Evolutionary conservation across 345 rosid species (phyloP), one percentile per base, ranked within the genome.

Genomic region (Acer campestre): DNA sequence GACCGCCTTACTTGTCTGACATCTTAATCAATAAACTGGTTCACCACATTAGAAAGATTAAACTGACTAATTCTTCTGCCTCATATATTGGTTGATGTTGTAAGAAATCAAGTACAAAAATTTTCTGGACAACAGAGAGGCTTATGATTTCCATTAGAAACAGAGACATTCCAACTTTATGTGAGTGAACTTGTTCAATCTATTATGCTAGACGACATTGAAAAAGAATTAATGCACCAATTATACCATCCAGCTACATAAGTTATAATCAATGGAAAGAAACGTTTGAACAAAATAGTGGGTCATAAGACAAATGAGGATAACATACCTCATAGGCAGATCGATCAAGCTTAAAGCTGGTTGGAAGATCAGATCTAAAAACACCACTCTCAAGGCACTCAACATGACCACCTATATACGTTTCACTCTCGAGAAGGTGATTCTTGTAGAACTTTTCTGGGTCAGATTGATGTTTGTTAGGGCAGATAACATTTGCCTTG

Each of bases 301-400:
- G 23, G 56, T 66, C 27, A 77, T 14, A 65, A 70, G 48, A 75
- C 73, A 67, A 68, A 75, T 46, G 64, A 76, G 81, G 49, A 70
- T 68, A 55, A 79, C 88, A 89, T 82, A 86, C 99, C 86, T 92
- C 88, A 75, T 90, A 95, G 61, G 93, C 97, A 53, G 90, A 81
- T 49, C 91, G 81, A 77, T 92, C 94, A 71, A 93, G 97, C 91
- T 91, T 95, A 86, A 95, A 95, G 80, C 85, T 86, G 79, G 98
- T 92, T 27, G 97, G 97, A 79, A 95, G 85, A 84, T 95, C 99
- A 46, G 99, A 93, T 86, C 98, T 91, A 82, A 95, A 95, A 83
- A 95, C 99, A 27, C 99, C 99, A 87, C 98, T 95, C 87, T 95
- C 98, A 75, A 95, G 98, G 87, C 99, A 95, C 81, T 95, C 99